Conservation (phyloP, 371 early-diverging fungal species). For the Amoeboaphelidium occidentale region DNA sequence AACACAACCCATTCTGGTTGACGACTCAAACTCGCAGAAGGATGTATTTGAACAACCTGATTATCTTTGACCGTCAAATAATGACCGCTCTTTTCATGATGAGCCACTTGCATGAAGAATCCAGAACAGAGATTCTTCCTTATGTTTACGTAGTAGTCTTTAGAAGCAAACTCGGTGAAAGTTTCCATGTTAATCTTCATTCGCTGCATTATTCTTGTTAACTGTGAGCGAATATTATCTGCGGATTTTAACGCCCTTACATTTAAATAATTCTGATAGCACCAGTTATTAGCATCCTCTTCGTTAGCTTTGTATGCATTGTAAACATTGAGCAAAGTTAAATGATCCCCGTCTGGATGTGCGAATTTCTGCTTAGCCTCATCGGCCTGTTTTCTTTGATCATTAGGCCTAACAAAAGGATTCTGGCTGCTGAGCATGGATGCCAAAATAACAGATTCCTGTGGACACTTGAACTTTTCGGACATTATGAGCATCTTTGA, state of each 20-base stretch:
- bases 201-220: slow-evolving; percentile 58
- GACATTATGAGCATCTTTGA: slow-evolving; percentile 58
- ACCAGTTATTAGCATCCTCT: slow-evolving; percentile 53
- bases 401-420: slow-evolving; percentile 68
- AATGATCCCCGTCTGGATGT: slow-evolving; percentile 70
- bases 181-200: slow-evolving; percentile 31
- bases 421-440: slow-evolving; percentile 75
- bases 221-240: slow-evolving; percentile 68
- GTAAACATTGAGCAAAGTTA: slow-evolving; percentile 80
- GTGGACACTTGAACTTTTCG: slow-evolving; percentile 57
- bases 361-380: slow-evolving; percentile 74
- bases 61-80: slow-evolving; percentile 90
- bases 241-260: slow-evolving; percentile 63
- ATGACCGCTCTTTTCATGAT: slow-evolving; percentile 58
- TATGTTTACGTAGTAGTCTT: slow-evolving; percentile 56
- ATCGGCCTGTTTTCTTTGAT: slow-evolving; percentile 62
- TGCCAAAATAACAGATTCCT: slow-evolving; percentile 76
- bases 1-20: slow-evolving; percentile 91
- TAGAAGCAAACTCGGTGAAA: slow-evolving; percentile 42
- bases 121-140: slow-evolving; percentile 63
- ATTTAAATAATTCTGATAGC: slow-evolving; percentile 71
- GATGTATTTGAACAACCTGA: slow-evolving; percentile 61
- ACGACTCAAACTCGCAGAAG: slow-evolving; percentile 54
- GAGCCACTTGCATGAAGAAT: slow-evolving; percentile 93
- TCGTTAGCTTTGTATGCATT: slow-evolving; percentile 36